Evolutionary conservation across 164 flowering plant species (phyloP).

Genomic region (Vitis cinerea): DNA sequence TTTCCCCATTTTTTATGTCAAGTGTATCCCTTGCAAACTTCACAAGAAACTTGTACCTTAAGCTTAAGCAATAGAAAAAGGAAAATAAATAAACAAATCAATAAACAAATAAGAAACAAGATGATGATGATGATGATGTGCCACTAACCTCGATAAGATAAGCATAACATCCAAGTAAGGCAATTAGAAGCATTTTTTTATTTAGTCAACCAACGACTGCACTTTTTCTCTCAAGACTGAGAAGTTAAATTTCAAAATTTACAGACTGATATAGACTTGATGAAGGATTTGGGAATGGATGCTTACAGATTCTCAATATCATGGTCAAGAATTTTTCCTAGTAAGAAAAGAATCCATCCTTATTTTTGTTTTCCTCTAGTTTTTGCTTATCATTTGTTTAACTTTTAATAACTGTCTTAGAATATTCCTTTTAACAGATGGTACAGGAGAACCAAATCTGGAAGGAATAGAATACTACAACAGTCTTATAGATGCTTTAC

Average conservation of each 20-base stretch:
- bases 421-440: constrained; percentile 42
- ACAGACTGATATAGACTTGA: constrained; percentile 76
- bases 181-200: background rate
- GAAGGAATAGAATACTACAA: constrained; percentile 81
- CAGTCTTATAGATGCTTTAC: constrained; percentile 70
- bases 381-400: background rate
- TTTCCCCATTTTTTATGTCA: no score
- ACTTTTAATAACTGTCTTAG: background rate
- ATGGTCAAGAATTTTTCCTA: constrained; percentile 89
- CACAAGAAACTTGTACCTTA: no score
- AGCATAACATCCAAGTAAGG: constrained; percentile 5
- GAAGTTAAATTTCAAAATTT: background rate
- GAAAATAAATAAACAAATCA: background rate
- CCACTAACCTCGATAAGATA: constrained; percentile 3
- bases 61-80: background rate
- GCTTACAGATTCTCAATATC: constrained; percentile 92
- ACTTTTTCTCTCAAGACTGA: background rate
- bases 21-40: no score
- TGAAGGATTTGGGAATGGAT: constrained; percentile 87
- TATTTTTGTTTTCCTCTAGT: background rate
- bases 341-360: constrained; percentile 36
- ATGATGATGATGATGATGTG: constrained; percentile 16
- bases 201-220: constrained; percentile 7
- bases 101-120: background rate
- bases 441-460: constrained; percentile 72